Evolutionary conservation across 176 grass and related monocot genomes (phyloP).

Genomic region (Musa beccarii): DNA sequence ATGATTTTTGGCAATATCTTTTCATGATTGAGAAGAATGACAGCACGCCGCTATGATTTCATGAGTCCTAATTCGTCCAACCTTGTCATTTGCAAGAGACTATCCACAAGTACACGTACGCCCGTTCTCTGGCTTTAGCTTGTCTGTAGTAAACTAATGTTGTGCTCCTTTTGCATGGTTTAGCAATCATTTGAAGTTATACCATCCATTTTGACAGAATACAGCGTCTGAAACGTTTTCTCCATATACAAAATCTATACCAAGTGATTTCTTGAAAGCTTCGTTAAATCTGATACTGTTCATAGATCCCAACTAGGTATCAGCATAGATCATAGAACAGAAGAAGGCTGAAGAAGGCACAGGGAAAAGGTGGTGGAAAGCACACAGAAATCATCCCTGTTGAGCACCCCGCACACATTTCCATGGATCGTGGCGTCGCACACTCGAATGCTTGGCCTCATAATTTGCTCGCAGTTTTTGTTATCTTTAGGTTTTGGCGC

Average conservation of each 20-base stretch:
- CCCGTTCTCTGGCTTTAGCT: conserved; percentile 2
- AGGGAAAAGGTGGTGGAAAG: not conserved
- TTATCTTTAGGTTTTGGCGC: not conserved
- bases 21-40: not conserved
- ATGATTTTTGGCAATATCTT: too few relatives aligned
- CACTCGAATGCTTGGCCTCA: not conserved
- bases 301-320: not conserved
- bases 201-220: not conserved
- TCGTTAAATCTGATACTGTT: not conserved
- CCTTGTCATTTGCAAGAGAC: not conserved
- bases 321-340: not conserved
- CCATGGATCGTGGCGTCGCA: not conserved
- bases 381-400: not conserved
- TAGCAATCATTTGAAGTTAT: conserved; percentile 15
- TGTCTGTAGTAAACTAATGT: not conserved
- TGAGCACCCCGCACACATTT: not conserved
- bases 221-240: too few relatives aligned
- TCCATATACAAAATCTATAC: too few relatives aligned
- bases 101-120: not conserved
- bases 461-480: conserved; percentile 3
- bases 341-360: too few relatives aligned
- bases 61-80: not conserved
- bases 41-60: conserved; percentile 1
- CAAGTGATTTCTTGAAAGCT: too few relatives aligned
- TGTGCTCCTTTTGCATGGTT: conserved; percentile 12